phyloP scores from a whole-genome alignment of 2,329 filamentous ascomycete genomes.

The Colletotrichum agaves region DNA sequence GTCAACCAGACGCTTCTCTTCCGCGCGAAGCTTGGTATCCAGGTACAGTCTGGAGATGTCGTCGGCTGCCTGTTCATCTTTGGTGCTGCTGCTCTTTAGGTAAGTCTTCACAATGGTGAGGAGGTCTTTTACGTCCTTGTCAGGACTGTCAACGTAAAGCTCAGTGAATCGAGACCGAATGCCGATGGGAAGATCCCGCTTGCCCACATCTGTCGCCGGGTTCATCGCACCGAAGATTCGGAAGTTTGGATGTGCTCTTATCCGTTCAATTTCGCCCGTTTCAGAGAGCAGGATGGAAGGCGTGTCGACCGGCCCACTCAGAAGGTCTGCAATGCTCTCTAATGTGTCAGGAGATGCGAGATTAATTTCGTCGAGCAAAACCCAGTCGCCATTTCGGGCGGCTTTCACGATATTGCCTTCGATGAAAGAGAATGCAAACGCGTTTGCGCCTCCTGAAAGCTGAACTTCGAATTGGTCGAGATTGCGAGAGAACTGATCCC shows the following conservation, averaged over 20 bases:
- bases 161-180: constrained; percentile 95
- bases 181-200: constrained; percentile 89
- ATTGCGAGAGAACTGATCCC: constrained; percentile 82
- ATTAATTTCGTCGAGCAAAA: constrained; percentile 97
- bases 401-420: constrained; percentile 97
- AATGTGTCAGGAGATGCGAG: constrained; percentile 93
- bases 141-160: constrained; percentile 91
- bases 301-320: constrained; percentile 76
- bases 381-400: constrained; percentile 96
- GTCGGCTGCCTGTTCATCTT: constrained; percentile 77
- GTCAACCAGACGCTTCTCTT: constrained; percentile 88
- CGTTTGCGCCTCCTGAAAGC: constrained; percentile 75
- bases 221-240: constrained; percentile 99
- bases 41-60: constrained; percentile 91
- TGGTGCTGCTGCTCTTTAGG: constrained; percentile 75
- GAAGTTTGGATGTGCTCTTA: constrained; percentile 91
- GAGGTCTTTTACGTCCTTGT: constrained; percentile 86
- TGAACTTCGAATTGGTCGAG: constrained; percentile 85
- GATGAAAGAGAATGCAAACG: constrained; percentile 93
- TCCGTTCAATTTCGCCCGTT: constrained; percentile 90
- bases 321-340: constrained; percentile 90
- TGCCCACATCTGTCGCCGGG: constrained; percentile 95
- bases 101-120: constrained; percentile 90
- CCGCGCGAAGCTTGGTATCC: constrained; percentile 83
- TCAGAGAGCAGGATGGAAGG: constrained; percentile 93